Conservation (phyloP, 331 rosid genomes). For the Quercus phellos region DNA sequence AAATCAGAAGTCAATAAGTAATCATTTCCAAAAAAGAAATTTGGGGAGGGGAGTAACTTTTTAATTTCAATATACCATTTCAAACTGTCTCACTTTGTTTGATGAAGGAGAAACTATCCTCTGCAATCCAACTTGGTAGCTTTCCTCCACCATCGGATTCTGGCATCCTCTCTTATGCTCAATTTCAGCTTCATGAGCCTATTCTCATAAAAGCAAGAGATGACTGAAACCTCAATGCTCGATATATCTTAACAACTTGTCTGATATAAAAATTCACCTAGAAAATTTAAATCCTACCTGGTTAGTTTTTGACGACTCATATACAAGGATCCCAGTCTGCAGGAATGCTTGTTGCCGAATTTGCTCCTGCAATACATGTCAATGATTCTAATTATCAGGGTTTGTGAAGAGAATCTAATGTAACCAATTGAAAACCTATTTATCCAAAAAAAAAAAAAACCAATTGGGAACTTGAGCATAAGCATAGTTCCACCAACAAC, state of each 20-base stretch:
- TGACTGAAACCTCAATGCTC: slow-evolving; percentile 11
- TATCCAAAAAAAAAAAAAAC: not conserved
- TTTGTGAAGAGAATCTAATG: slow-evolving; percentile 13
- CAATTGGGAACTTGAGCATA: slow-evolving; percentile 6
- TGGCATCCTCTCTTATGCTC: slow-evolving; percentile 17
- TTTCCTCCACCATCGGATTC: slow-evolving; percentile 33
- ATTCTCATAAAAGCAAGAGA: slow-evolving; percentile 17
- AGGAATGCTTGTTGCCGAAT: slow-evolving; percentile 16
- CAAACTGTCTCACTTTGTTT: slow-evolving; percentile 14
- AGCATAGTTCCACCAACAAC: not conserved
- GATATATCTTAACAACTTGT: not conserved
- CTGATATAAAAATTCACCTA: not conserved
- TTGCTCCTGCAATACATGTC: slow-evolving; percentile 36
- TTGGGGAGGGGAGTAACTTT: not conserved
- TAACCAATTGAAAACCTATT: not conserved
- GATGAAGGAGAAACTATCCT: slow-evolving; percentile 26
- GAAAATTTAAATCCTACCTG: slow-evolving; percentile 24
- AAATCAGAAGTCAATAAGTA: slow-evolving; percentile 26
- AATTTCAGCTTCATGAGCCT: slow-evolving; percentile 22
- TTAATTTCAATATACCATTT: slow-evolving; percentile 38
- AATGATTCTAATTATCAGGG: slow-evolving; percentile 14
- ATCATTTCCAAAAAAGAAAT: slow-evolving; percentile 3
- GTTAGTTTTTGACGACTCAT: slow-evolving; percentile 24
- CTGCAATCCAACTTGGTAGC: slow-evolving; percentile 29
- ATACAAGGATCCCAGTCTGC: slow-evolving; percentile 23